Conservation (phyloP, 2,329 filamentous ascomycete genomes). For the Lasiodiplodia sp. region DNA sequence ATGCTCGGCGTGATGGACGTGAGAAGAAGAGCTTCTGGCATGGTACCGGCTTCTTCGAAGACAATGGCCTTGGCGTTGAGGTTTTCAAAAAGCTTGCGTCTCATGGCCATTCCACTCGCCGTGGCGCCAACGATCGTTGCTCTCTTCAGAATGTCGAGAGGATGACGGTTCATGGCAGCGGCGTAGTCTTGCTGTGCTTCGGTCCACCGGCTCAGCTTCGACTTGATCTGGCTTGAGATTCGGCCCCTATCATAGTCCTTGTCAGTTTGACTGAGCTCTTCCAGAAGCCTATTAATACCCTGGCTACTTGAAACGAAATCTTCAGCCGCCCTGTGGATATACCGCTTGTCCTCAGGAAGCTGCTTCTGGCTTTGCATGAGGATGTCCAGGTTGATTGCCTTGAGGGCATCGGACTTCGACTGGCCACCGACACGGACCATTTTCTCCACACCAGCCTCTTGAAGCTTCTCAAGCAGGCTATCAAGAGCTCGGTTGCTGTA, state of each 20-base stretch:
- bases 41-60: slow-evolving; percentile 73
- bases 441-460: slow-evolving; percentile 55
- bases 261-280: not conserved
- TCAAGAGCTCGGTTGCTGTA: slow-evolving; percentile 64
- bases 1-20: slow-evolving; percentile 65
- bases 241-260: not conserved
- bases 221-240: not conserved
- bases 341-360: not conserved
- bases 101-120: slow-evolving; percentile 65
- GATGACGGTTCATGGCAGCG: not conserved
- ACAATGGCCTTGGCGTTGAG: slow-evolving; percentile 64
- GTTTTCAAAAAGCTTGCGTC: slow-evolving; percentile 57
- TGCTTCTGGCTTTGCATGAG: not conserved
- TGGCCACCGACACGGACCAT: slow-evolving; percentile 69
- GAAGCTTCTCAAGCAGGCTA: slow-evolving; percentile 66
- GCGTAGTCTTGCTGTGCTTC: not conserved
- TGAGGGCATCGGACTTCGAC: slow-evolving; percentile 62
- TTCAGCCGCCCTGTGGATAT: not conserved
- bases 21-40: slow-evolving; percentile 69
- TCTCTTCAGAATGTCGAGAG: slow-evolving; percentile 25
- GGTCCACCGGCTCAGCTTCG: not conserved
- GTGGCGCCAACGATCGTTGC: slow-evolving; percentile 66
- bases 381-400: slow-evolving; percentile 58
- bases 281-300: not conserved
- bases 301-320: not conserved